Evolutionary conservation across 202 grass and related monocot species (phyloP).

Genomic region (Dendrocalamus latiflorus): DNA sequence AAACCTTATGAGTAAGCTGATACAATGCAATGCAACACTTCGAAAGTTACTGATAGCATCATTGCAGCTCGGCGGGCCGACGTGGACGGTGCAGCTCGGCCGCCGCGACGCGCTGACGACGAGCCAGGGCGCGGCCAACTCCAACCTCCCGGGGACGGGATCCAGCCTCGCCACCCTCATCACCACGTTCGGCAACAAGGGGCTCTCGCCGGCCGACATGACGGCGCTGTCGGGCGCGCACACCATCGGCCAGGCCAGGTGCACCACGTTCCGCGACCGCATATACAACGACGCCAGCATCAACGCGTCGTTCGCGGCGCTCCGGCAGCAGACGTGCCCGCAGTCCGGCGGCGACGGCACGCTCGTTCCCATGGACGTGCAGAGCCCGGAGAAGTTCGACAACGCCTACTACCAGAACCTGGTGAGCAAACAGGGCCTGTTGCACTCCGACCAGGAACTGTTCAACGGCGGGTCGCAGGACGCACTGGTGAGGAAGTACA

Average conservation of each 20-base stretch:
- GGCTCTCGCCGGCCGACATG: slow-evolving; percentile 58
- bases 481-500: slow-evolving; percentile 45
- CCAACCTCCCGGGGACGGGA: slow-evolving; percentile 42
- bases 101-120: slow-evolving; percentile 56
- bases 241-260: slow-evolving; percentile 57
- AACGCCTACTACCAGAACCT: slow-evolving; percentile 67
- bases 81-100: slow-evolving; percentile 66
- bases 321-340: slow-evolving; percentile 49
- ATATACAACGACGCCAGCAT: slow-evolving; percentile 59
- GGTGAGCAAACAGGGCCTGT: slow-evolving; percentile 28
- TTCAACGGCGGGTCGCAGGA: slow-evolving; percentile 62
- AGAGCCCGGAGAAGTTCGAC: slow-evolving; percentile 51
- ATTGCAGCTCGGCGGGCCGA: slow-evolving; percentile 69
- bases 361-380: slow-evolving; percentile 49
- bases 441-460: slow-evolving; percentile 84
- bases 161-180: slow-evolving; percentile 52
- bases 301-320: slow-evolving; percentile 41
- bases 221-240: slow-evolving; percentile 83
- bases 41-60: background rate
- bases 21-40: background rate
- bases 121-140: slow-evolving; percentile 68
- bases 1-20: background rate
- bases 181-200: slow-evolving; percentile 52
- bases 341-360: slow-evolving; percentile 32
- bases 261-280: slow-evolving; percentile 47